phyloP scores from a whole-genome alignment of 768 basidiomycete genomes.

The Hortiboletus campestris region DNA sequence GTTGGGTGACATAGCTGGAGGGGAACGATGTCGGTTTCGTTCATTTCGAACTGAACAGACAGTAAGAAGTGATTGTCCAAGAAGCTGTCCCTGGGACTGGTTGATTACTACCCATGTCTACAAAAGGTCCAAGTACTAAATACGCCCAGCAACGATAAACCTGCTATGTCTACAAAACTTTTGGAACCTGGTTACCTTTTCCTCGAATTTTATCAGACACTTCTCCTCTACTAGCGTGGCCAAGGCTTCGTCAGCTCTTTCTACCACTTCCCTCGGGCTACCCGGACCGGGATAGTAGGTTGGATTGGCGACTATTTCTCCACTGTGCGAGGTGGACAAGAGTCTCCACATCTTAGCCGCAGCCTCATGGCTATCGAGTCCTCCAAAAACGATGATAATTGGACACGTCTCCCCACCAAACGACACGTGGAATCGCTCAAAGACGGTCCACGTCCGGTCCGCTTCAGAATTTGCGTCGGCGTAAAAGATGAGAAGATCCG shows the following conservation, averaged over 20 bases:
- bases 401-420: conserved; percentile 22
- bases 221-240: conserved; percentile 19
- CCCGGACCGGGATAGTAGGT: conserved; percentile 19
- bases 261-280: conserved; percentile 10
- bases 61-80: neutral
- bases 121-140: conserved; percentile 3
- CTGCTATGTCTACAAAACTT: conserved; percentile 17
- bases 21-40: neutral
- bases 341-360: conserved; percentile 15
- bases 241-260: conserved; percentile 19
- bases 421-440: conserved; percentile 17
- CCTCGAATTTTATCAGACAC: conserved; percentile 17
- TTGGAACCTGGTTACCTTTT: conserved; percentile 21
- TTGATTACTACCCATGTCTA: neutral
- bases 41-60: neutral
- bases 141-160: conserved; percentile 11
- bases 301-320: conserved; percentile 17
- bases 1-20: neutral
- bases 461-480: conserved; percentile 8
- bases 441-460: conserved; percentile 11
- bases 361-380: conserved; percentile 13
- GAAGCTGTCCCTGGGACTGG: neutral
- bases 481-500: conserved; percentile 26
- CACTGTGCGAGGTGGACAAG: conserved; percentile 11
- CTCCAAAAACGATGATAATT: conserved; percentile 22